Conservation (phyloP, 2,329 filamentous ascomycete genomes). For the Botrytis aclada region DNA sequence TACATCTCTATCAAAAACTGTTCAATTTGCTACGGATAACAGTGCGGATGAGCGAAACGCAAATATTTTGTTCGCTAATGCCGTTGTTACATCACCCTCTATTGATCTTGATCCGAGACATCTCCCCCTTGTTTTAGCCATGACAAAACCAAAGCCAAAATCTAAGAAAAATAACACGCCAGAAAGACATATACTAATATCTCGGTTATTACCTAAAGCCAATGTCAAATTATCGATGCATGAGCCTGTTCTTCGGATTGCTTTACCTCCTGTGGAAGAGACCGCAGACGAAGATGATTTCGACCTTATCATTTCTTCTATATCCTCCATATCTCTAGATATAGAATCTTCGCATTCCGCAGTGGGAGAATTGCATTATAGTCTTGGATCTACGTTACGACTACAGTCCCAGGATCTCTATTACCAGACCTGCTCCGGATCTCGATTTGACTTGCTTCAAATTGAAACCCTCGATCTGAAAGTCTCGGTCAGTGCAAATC, state of each 20-base stretch:
- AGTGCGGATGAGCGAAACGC: slow-evolving; percentile 81
- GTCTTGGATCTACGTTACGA: slow-evolving; percentile 75
- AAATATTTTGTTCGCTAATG: slow-evolving; percentile 94
- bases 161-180: slow-evolving; percentile 44
- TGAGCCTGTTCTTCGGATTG: slow-evolving; percentile 88
- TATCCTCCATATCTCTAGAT: slow-evolving; percentile 90
- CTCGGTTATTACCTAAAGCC: slow-evolving; percentile 87
- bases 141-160: slow-evolving; percentile 60
- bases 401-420: slow-evolving; percentile 87
- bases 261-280: slow-evolving; percentile 73
- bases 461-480: slow-evolving; percentile 89
- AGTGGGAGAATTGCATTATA: slow-evolving; percentile 81
- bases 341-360: slow-evolving; percentile 93
- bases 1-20: slow-evolving; percentile 89
- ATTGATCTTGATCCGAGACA: slow-evolving; percentile 90
- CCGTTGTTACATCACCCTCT: slow-evolving; percentile 93
- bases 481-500: slow-evolving; percentile 77
- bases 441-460: slow-evolving; percentile 80
- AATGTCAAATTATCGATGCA: slow-evolving; percentile 95
- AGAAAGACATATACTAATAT: slow-evolving; percentile 69
- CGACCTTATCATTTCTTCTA: slow-evolving; percentile 90
- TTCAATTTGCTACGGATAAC: slow-evolving; percentile 72
- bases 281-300: slow-evolving; percentile 72
- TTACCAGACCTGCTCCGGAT: slow-evolving; percentile 83
- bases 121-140: slow-evolving; percentile 76